A percentile compares a stretch with the other conserved stretches of the same genome.
phyloP scores from a whole-genome alignment of 768 basidiomycete genomes.

The Leccinellum luteum region DNA sequence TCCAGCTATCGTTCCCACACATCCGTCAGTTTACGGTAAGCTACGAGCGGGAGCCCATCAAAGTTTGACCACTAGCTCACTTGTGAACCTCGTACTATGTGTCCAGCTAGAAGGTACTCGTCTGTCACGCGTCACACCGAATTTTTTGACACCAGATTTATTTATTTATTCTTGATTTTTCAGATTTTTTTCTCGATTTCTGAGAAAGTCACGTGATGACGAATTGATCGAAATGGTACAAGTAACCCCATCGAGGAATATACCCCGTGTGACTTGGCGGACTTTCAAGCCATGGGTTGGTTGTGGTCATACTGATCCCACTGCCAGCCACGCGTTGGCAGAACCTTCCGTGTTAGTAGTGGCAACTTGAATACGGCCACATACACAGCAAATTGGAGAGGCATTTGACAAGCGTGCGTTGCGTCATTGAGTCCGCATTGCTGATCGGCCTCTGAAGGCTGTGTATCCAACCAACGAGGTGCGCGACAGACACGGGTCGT shows the following conservation, averaged over 20 bases:
- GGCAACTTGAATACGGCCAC: not conserved
- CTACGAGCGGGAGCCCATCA: not conserved
- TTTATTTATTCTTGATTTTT: too few relatives aligned
- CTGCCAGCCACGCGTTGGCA: not conserved
- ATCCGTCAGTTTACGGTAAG: not conserved
- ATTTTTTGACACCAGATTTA: too few relatives aligned
- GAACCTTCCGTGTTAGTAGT: not conserved
- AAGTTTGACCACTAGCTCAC: not conserved
- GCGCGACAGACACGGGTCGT: not conserved
- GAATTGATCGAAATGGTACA: too few relatives aligned
- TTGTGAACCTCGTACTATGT: not conserved
- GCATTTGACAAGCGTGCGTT: not conserved
- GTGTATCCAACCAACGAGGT: not conserved
- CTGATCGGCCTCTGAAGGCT: not conserved
- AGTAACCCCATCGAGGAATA: too few relatives aligned
- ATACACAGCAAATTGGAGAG: not conserved
- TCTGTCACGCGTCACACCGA: too few relatives aligned
- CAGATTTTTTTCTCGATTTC: too few relatives aligned
- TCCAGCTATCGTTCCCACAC: not conserved
- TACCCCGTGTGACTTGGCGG: not conserved
- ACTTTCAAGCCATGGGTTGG: too few relatives aligned
- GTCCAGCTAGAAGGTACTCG: too few relatives aligned
- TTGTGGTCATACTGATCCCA: not conserved
- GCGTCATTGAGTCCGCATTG: not conserved
- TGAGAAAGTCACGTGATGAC: too few relatives aligned